A percentile compares a stretch with the other conserved stretches of the same genome.
Conservation (phyloP, 2,329 filamentous ascomycete species). For the Amesomyces nigricolor region DNA sequence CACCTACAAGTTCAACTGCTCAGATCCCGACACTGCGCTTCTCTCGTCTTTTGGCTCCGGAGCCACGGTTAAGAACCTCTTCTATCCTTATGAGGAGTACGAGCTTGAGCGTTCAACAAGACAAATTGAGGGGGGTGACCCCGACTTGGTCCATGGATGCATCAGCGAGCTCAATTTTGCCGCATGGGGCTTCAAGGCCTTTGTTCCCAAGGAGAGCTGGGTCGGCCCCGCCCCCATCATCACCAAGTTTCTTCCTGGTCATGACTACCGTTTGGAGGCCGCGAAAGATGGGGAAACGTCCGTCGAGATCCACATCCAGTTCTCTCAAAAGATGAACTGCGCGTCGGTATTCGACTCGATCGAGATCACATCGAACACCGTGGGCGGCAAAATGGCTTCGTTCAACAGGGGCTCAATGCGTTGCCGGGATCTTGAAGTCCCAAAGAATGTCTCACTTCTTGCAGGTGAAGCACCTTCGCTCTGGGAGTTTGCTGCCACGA, state of each 20-base stretch:
- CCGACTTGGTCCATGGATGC: constrained; percentile 48
- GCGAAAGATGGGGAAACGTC: constrained; percentile 16
- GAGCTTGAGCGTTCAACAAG: constrained; percentile 41
- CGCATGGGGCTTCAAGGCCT: constrained; percentile 53
- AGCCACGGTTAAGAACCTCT: constrained; percentile 56
- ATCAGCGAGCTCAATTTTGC: constrained; percentile 45
- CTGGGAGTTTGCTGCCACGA: constrained; percentile 50
- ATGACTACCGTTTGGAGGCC: constrained; percentile 52
- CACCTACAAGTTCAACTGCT: constrained; percentile 45
- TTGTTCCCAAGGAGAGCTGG: constrained; percentile 50
- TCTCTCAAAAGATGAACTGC: constrained; percentile 57
- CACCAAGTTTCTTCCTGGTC: constrained; percentile 54
- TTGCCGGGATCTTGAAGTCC: constrained; percentile 37
- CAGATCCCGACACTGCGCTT: constrained; percentile 40
- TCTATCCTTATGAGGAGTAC: constrained; percentile 56
- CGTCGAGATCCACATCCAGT: constrained; percentile 46
- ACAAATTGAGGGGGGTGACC: constrained; percentile 42
- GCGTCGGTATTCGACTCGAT: constrained; percentile 45
- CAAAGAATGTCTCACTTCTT: constrained; percentile 33
- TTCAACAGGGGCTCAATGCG: constrained; percentile 41
- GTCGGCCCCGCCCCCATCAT: constrained; percentile 48
- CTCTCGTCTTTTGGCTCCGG: constrained; percentile 50
- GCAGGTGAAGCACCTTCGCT: constrained; percentile 47
- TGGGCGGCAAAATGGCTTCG: constrained; percentile 38
- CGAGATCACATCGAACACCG: constrained; percentile 48